Conservation (phyloP, 345 rosid genomes). For the Euclidium syriacum region DNA sequence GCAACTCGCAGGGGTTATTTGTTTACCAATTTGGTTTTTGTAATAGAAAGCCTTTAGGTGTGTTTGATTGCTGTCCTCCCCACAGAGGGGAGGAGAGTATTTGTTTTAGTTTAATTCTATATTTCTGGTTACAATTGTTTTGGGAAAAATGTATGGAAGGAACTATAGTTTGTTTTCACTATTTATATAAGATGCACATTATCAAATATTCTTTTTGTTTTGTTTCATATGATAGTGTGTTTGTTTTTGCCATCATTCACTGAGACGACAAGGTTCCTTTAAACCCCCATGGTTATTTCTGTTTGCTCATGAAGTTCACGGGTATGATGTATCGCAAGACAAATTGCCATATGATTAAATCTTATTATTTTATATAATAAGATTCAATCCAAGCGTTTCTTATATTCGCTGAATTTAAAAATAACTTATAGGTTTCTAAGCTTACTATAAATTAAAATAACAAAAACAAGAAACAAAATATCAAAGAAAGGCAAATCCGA, state of each 20-base stretch:
- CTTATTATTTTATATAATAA: too few relatives aligned
- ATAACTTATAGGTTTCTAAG: too few relatives aligned
- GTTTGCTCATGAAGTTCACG: too few relatives aligned
- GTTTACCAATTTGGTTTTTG: slow-evolving; percentile 23
- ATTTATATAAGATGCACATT: slow-evolving; percentile 15
- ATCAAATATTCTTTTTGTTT: neutral
- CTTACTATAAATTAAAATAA: too few relatives aligned
- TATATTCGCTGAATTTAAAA: too few relatives aligned
- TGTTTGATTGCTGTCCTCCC: slow-evolving; percentile 27
- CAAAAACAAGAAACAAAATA: too few relatives aligned
- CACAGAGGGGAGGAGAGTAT: slow-evolving; percentile 27
- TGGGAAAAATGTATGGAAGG: slow-evolving; percentile 24
- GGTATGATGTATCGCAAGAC: too few relatives aligned
- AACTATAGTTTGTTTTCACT: slow-evolving; percentile 14
- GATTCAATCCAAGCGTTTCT: too few relatives aligned
- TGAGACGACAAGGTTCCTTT: too few relatives aligned
- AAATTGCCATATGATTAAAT: too few relatives aligned
- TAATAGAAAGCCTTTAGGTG: slow-evolving; percentile 29
- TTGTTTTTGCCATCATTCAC: neutral
- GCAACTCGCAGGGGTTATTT: slow-evolving; percentile 30
- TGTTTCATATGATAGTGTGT: neutral
- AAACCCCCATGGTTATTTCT: too few relatives aligned
- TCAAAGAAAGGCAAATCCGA: too few relatives aligned
- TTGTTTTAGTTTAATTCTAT: slow-evolving; percentile 2
- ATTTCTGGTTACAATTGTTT: slow-evolving; percentile 11